phyloP scores from a whole-genome alignment of 495 filamentous ascomycete genomes.

The Antarctomyces pellizariae region DNA sequence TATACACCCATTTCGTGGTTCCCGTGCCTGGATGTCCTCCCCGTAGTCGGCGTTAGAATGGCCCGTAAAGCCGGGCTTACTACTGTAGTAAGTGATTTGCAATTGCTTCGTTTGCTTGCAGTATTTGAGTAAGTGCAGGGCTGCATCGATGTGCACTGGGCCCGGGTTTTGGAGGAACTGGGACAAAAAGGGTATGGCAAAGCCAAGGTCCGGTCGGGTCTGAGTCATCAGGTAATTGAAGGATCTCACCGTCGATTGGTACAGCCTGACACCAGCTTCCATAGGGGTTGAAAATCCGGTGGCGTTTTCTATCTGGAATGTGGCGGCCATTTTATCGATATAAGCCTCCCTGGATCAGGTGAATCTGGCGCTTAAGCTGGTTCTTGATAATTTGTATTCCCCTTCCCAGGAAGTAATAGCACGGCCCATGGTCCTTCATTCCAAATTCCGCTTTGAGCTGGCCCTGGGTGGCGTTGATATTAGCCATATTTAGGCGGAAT shows the following conservation, averaged over 20 bases:
- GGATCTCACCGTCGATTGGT: slow-evolving; percentile 5
- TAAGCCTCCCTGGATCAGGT: slow-evolving; percentile 7
- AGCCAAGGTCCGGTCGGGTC: slow-evolving; percentile 10
- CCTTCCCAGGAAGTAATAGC: slow-evolving; percentile 8
- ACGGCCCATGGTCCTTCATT: slow-evolving; percentile 9
- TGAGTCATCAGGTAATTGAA: slow-evolving; percentile 7
- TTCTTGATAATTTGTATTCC: slow-evolving; percentile 7
- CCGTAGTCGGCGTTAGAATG: slow-evolving; percentile 4
- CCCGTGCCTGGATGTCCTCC: slow-evolving; percentile 1
- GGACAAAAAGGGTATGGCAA: slow-evolving; percentile 3
- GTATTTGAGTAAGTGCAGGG: slow-evolving; percentile 6
- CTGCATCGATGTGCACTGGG: slow-evolving; percentile 3
- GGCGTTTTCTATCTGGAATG: slow-evolving; percentile 3
- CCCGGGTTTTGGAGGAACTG: slow-evolving; percentile 6
- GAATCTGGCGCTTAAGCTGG: slow-evolving; percentile 2
- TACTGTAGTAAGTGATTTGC: slow-evolving; percentile 5
- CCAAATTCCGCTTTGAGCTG: slow-evolving; percentile 6
- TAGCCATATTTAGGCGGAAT: slow-evolving; percentile 3
- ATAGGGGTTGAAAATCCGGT: slow-evolving; percentile 6
- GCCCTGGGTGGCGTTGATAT: slow-evolving; percentile 6
- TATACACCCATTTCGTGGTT: slow-evolving; percentile 5
- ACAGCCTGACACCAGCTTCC: slow-evolving; percentile 4
- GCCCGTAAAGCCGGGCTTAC: slow-evolving; percentile 2
- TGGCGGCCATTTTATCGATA: slow-evolving; percentile 6
- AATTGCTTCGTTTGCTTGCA: slow-evolving; percentile 7